A percentile compares a stretch with the other conserved stretches of the same genome.
These are phyloP conservation scores for Podosphaera fusca DNA, from an alignment of 2,329 filamentous ascomycete genomes.

Conservation along the genomic window DNA sequence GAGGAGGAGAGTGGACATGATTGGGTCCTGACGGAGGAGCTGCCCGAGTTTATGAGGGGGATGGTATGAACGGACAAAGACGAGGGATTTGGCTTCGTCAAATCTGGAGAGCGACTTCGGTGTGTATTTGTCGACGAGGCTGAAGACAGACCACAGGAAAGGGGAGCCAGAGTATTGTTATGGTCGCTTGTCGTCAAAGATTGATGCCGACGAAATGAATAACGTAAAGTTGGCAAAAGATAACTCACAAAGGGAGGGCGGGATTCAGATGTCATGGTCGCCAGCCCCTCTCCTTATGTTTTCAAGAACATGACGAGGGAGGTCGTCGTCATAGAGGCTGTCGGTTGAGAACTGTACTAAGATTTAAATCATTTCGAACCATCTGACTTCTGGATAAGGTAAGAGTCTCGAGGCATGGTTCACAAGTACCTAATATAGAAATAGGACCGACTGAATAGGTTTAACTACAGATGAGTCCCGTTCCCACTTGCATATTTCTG, in stretches of 20 bases:
- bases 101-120: constrained; percentile 13
- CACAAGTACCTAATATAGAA: too few relatives aligned
- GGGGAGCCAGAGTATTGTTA: neutral
- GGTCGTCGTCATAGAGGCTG: too few relatives aligned
- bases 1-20: neutral
- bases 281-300: neutral
- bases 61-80: constrained; percentile 7
- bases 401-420: too few relatives aligned
- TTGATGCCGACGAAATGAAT: constrained; percentile 21
- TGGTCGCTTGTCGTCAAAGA: constrained; percentile 9
- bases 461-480: too few relatives aligned
- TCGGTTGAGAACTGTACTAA: too few relatives aligned
- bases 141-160: neutral
- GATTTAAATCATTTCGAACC: too few relatives aligned
- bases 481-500: too few relatives aligned
- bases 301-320: too few relatives aligned
- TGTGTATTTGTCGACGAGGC: constrained; percentile 7
- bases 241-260: constrained; percentile 23
- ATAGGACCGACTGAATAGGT: too few relatives aligned
- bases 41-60: constrained; percentile 3
- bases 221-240: constrained; percentile 26
- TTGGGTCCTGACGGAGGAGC: neutral
- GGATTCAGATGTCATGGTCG: constrained; percentile 6
- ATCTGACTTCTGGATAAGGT: too few relatives aligned
- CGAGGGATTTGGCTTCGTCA: constrained; percentile 9